Evolutionary conservation across 805 yeast genomes (phyloP), one percentile per base, ranked within the genome.

Genomic region (Sungouiella blattae): DNA sequence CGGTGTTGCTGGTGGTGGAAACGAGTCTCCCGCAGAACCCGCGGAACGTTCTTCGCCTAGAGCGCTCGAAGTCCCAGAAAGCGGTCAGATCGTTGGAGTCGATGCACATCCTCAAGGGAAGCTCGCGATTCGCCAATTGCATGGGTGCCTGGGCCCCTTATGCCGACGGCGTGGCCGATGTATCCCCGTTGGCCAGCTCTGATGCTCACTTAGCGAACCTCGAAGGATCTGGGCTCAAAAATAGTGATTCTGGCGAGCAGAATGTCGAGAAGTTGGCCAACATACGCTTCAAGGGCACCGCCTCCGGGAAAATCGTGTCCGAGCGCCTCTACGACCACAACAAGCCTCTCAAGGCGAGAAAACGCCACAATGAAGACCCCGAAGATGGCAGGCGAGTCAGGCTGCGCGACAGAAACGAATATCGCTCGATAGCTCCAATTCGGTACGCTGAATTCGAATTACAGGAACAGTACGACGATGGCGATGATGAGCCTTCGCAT

Each of bases 131-230:
- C 46, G 69, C 81, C 1, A 62, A 73, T 18, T 69, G 88, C 7
- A 50, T 81, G 36, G 95, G 91, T 0, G 67, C 76, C 6, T 86
- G 94, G 94, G 53, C 75, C 0, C 74, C 81, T 0, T 86, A 83
- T 54, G 91, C 94, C 0, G 78, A 79, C 44, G 78, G 78, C 0
- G 60, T 67, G 1, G 75, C 78, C 5, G 95, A 86, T 55, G 66
- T 73, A 3, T 71, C 80, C 0, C 89, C 94, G 0, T 61, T 84
- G 24, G 75, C 70, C 12, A 57, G 67, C 23, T 52, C 62, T 1
- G 59, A 57, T 6, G 46, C 52, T 1, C 87, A 80, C 50, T 43
- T 59, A 2, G 41, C 66, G 1, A n/a, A n/a, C n/a, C n/a, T n/a
- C n/a, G n/a, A n/a, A n/a, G n/a, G n/a, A n/a, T 39, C 75, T 44